phyloP scores from a whole-genome alignment of 371 early-diverging fungal species.

The Mucor sp. region DNA sequence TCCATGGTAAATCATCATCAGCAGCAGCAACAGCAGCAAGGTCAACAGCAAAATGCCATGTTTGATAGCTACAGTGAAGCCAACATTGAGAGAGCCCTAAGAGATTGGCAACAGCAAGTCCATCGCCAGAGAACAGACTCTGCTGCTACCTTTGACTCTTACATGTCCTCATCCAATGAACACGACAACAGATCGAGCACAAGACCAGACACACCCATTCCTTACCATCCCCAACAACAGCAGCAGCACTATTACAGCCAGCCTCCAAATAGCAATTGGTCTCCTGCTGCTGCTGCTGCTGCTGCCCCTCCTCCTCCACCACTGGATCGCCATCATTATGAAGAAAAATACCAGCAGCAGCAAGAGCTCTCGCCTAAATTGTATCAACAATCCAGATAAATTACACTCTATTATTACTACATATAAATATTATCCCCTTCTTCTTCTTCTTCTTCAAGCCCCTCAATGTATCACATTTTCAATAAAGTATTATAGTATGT shows the following conservation, averaged over 20 bases:
- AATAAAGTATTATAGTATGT: not conserved
- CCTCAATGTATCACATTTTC: not conserved
- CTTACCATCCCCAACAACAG: constrained; percentile 4
- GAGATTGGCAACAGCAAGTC: constrained; percentile 24
- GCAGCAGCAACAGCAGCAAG: not conserved
- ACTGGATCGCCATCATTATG: not conserved
- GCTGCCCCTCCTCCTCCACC: not conserved
- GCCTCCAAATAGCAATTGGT: not conserved
- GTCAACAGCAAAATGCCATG: not conserved
- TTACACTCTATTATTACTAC: too few relatives aligned
- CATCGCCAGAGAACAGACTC: constrained; percentile 22
- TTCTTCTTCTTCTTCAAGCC: too few relatives aligned
- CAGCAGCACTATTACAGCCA: not conserved
- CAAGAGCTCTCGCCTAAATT: not conserved
- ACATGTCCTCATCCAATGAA: not conserved
- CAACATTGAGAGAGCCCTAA: constrained; percentile 13
- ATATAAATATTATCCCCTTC: too few relatives aligned
- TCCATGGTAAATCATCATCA: constrained; percentile 1
- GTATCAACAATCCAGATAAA: not conserved
- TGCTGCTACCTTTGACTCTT: constrained; percentile 17
- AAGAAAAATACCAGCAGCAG: not conserved
- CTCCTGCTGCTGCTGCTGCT: not conserved
- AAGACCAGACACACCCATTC: constrained; percentile 12
- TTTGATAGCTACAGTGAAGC: constrained; percentile 15
- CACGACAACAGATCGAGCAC: not conserved